These are phyloP conservation scores for Ustilago trichophora DNA, from an alignment of 1,284 basidiomycete genomes.

Conservation along the genomic window DNA sequence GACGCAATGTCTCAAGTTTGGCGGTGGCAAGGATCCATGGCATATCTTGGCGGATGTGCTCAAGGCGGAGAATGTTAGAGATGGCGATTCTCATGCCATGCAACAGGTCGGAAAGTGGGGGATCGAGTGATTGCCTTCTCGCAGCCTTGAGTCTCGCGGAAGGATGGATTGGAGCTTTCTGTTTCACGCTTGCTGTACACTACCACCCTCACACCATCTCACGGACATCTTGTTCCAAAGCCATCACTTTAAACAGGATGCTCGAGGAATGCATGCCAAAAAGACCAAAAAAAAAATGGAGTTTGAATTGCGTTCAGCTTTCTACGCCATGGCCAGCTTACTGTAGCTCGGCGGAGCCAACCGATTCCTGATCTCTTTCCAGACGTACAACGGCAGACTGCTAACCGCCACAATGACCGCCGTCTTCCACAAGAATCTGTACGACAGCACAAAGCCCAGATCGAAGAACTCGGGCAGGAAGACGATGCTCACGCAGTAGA, in stretches of 20 bases:
- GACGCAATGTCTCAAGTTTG: slow-evolving; percentile 77
- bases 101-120: slow-evolving; percentile 75
- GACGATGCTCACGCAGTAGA: slow-evolving; percentile 90
- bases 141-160: neutral
- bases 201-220: neutral
- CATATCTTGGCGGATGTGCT: slow-evolving; percentile 83
- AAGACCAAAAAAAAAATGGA: neutral
- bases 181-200: slow-evolving; percentile 11
- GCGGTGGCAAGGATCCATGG: slow-evolving; percentile 94
- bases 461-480: slow-evolving; percentile 98
- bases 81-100: slow-evolving; percentile 79
- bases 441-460: slow-evolving; percentile 87
- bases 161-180: no score
- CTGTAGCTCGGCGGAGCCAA: slow-evolving; percentile 93
- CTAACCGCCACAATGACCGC: slow-evolving; percentile 87
- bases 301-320: neutral
- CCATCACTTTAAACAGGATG: no score
- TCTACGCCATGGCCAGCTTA: slow-evolving; percentile 71
- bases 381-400: slow-evolving; percentile 87
- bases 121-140: slow-evolving; percentile 22
- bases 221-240: neutral
- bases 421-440: slow-evolving; percentile 89
- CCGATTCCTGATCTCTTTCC: slow-evolving; percentile 85
- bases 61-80: slow-evolving; percentile 9
- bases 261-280: no score